Evolutionary conservation across 331 rosid genomes (phyloP), one percentile per base, ranked within the genome.

Genomic region (Erythrophleum ivorense): DNA sequence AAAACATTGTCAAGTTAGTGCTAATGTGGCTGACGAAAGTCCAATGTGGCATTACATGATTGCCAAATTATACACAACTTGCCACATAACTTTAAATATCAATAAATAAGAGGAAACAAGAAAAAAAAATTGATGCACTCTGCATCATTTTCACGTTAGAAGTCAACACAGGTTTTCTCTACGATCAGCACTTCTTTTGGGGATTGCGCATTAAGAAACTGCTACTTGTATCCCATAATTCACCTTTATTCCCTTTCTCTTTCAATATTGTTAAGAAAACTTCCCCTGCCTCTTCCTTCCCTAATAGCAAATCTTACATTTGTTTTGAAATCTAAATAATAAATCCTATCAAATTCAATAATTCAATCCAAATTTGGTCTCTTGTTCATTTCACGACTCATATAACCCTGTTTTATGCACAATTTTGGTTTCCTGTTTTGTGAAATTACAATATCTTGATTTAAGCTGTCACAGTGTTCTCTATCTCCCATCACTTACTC

Each of bases 161-260:
- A 69, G 88, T 85, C 88, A 85, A 85, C 83, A 38, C 14, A 36
- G 12, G 10, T 77, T 85, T 64, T 65, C 70, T 67, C 72, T 49
- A 36, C 76, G 62, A 29, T 71, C 71, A 41, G 12, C 34, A 40
- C 85, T 48, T 62, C 46, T 54, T 54, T 15, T 16, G 40, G 43
- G 48, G 36, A 65, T 77, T 14, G 29, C 3, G 76, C 43, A 52
- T 49, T n/a, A 41, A 18, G 43, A 82, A 21, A 16, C 49, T 49
- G 29, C 74, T 57, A 5, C 71, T 7, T 9, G 31, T 11, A 38
- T 46, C 78, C 16, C 75, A 70, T 3, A 64, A 62, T 45, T 49
- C 60, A 6, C 24, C 7, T 0, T 58, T 33, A 52, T 54, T 57
- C n/a, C 54, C 1, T 4, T 66, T 19, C 78, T 66, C 52, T 48